Percentiles rank a stretch among this genome's conserved stretches.
Conservation (phyloP, 352 stramenopile genomes). For the Globisporangium lucens region DNA sequence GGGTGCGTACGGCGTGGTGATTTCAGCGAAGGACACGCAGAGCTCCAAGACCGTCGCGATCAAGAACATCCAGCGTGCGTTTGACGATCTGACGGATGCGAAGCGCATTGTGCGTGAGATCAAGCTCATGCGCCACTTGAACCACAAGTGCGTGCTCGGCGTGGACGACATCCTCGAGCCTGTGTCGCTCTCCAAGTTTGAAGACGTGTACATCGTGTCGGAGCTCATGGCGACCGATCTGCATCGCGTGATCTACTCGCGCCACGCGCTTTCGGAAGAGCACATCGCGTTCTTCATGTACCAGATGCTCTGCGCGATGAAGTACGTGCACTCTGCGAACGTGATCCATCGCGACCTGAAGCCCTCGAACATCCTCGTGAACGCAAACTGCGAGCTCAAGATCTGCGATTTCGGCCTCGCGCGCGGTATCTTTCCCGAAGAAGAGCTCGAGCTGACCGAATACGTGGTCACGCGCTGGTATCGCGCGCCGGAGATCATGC, state of each 20-base stretch:
- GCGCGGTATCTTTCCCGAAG: slow-evolving; percentile 52
- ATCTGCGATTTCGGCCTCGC: slow-evolving; percentile 91
- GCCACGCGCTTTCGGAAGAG: slow-evolving; percentile 78
- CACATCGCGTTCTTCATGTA: slow-evolving; percentile 91
- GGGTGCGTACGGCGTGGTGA: slow-evolving; percentile 90
- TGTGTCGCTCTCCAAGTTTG: slow-evolving; percentile 62
- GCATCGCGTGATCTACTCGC: slow-evolving; percentile 88
- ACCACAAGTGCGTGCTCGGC: slow-evolving; percentile 87
- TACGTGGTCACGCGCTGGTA: slow-evolving; percentile 74
- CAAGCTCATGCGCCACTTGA: slow-evolving; percentile 89
- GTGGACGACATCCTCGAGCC: slow-evolving; percentile 80
- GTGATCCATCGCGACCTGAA: slow-evolving; percentile 97
- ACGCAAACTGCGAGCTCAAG: slow-evolving; percentile 91
- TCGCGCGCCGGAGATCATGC: slow-evolving; percentile 13
- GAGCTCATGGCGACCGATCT: slow-evolving; percentile 91
- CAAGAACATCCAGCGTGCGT: slow-evolving; percentile 94
- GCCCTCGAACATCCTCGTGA: slow-evolving; percentile 97
- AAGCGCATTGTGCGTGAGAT: slow-evolving; percentile 99
- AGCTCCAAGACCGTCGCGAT: slow-evolving; percentile 65
- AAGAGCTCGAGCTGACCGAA: slow-evolving; percentile 61
- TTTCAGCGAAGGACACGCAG: slow-evolving; percentile 58
- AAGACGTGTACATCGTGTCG: slow-evolving; percentile 90
- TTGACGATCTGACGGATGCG: slow-evolving; percentile 98
- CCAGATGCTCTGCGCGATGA: slow-evolving; percentile 89
- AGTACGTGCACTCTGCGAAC: slow-evolving; percentile 92